phyloP scores from a whole-genome alignment of 2,329 filamentous ascomycete species.

The Verticillium zaregamsianum region DNA sequence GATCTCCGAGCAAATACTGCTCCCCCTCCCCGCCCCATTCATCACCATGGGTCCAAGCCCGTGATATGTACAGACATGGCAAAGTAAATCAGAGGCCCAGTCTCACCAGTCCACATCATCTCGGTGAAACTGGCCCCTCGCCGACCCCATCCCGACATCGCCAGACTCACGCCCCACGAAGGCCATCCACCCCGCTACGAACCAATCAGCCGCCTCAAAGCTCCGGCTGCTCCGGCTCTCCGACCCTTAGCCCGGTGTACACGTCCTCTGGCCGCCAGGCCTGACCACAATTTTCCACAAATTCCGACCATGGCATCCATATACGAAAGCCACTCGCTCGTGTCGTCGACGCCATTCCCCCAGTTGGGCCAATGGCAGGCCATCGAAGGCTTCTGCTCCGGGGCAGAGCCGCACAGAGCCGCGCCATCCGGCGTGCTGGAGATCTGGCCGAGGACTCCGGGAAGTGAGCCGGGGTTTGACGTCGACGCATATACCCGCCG shows the following conservation, averaged over 20 bases:
- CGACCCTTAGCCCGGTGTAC: neutral
- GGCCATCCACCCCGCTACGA: neutral
- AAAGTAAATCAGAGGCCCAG: neutral
- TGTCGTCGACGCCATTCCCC: neutral
- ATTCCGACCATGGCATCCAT: too few relatives aligned
- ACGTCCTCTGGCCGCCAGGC: neutral
- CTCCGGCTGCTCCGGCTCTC: neutral
- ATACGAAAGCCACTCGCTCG: neutral
- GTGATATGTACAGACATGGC: too few relatives aligned
- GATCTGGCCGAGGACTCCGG: too few relatives aligned
- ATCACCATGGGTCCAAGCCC: too few relatives aligned
- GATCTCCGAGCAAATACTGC: too few relatives aligned
- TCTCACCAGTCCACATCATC: neutral
- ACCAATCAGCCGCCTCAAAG: neutral
- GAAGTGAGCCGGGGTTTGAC: too few relatives aligned
- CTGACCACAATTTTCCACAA: neutral
- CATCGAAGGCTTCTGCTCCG: too few relatives aligned
- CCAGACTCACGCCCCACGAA: neutral
- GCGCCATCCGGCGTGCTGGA: too few relatives aligned
- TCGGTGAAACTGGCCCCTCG: neutral
- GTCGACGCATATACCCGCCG: too few relatives aligned
- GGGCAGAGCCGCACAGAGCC: too few relatives aligned
- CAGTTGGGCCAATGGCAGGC: too few relatives aligned
- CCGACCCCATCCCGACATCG: neutral
- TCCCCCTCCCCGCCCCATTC: too few relatives aligned